These are phyloP conservation scores for Brassica juncea DNA, from an alignment of 345 rosid species.

Conservation along the genomic window DNA sequence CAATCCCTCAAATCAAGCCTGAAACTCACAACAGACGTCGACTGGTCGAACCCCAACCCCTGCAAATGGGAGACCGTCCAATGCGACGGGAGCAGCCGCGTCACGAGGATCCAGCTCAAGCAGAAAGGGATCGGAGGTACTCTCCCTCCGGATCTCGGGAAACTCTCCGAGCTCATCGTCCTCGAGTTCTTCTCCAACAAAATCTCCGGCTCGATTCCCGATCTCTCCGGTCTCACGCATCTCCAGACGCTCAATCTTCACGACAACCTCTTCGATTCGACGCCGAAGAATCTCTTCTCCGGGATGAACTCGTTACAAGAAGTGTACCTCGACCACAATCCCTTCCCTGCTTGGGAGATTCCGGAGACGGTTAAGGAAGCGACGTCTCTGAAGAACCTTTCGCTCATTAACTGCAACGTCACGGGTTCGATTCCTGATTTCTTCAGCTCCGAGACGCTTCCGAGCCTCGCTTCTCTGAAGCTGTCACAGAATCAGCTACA, in stretches of 20 bases:
- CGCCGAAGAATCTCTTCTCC: constrained; percentile 60
- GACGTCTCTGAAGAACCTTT: constrained; percentile 46
- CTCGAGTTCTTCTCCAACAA: constrained; percentile 58
- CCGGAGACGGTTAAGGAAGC: constrained; percentile 54
- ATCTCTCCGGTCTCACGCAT: constrained; percentile 49
- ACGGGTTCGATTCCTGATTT: constrained; percentile 55
- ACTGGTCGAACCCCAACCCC: constrained; percentile 69
- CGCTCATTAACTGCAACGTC: constrained; percentile 49
- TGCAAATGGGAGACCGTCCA: constrained; percentile 55
- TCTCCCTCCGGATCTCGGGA: constrained; percentile 56
- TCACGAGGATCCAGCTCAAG: constrained; percentile 61
- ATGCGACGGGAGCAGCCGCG: constrained; percentile 45
- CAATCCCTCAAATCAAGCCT: constrained; percentile 40
- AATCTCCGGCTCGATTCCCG: constrained; percentile 58
- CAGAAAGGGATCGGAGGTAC: constrained; percentile 42
- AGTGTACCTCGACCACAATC: constrained; percentile 50
- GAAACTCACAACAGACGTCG: constrained; percentile 40
- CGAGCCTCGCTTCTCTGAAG: constrained; percentile 43
- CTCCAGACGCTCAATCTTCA: constrained; percentile 44
- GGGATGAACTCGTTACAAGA: constrained; percentile 50
- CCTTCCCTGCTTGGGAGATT: constrained; percentile 53
- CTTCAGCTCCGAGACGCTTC: constrained; percentile 39
- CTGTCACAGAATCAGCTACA: constrained; percentile 50
- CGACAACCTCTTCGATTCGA: constrained; percentile 49
- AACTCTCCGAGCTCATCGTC: constrained; percentile 40